Percentiles rank a stretch among this genome's conserved stretches.
phyloP scores from a whole-genome alignment of 805 yeast genomes.

The Yarrowia deformans region DNA sequence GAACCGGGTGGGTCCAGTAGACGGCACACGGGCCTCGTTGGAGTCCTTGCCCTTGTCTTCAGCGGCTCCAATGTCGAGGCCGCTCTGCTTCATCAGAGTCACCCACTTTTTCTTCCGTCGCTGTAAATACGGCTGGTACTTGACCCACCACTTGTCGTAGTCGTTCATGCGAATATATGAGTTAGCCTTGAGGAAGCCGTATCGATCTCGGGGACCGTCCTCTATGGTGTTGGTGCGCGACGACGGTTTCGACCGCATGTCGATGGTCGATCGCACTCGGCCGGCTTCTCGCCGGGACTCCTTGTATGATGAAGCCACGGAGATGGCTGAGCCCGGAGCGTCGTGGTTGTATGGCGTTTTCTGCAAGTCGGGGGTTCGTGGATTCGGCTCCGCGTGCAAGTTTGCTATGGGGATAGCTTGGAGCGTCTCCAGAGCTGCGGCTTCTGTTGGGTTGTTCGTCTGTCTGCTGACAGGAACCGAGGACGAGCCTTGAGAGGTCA shows the following conservation, averaged over 20 bases:
- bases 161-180: slow-evolving; percentile 59
- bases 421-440: slow-evolving; percentile 9
- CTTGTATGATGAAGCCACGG: slow-evolving; percentile 33
- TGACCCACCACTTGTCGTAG: slow-evolving; percentile 78
- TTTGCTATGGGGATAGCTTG: slow-evolving; percentile 15
- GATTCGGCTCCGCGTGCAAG: background rate
- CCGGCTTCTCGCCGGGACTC: slow-evolving; percentile 35
- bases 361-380: slow-evolving; percentile 24
- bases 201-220: slow-evolving; percentile 62
- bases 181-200: slow-evolving; percentile 82
- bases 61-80: slow-evolving; percentile 56
- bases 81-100: slow-evolving; percentile 67
- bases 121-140: slow-evolving; percentile 67
- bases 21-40: slow-evolving; percentile 14
- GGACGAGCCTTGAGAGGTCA: slow-evolving; percentile 30
- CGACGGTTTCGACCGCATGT: slow-evolving; percentile 36
- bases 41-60: slow-evolving; percentile 48
- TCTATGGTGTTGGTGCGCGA: slow-evolving; percentile 30
- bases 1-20: slow-evolving; percentile 61
- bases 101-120: slow-evolving; percentile 83
- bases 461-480: slow-evolving; percentile 18
- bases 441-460: background rate
- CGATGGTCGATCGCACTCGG: slow-evolving; percentile 32
- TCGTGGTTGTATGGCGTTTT: slow-evolving; percentile 28
- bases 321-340: slow-evolving; percentile 29